Percentiles rank a stretch among this genome's conserved stretches.
Evolutionary conservation across 345 rosid genomes (phyloP).

Genomic region (Camelina sativa): DNA sequence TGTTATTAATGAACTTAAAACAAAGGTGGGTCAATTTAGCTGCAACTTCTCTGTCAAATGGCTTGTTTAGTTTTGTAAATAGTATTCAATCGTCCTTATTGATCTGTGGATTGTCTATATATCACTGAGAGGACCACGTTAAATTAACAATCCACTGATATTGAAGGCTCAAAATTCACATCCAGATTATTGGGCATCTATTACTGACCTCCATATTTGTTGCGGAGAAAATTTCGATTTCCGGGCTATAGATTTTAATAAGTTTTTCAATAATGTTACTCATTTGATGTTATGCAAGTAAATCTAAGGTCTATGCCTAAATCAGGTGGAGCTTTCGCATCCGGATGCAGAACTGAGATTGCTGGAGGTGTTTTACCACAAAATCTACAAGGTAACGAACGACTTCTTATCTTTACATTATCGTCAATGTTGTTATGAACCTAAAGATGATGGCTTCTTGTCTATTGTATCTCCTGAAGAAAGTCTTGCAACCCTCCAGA

Average conservation of each 20-base stretch:
- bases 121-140: neutral
- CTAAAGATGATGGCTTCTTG: neutral
- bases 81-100: constrained; percentile 17
- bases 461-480: constrained; percentile 7
- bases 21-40: constrained; percentile 58
- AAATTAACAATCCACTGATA: constrained; percentile 18
- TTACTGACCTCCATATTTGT: constrained; percentile 19
- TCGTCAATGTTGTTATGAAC: constrained; percentile 15
- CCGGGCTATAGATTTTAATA: constrained; percentile 9
- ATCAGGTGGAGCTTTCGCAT: constrained; percentile 91
- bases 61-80: constrained; percentile 27
- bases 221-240: neutral
- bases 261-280: neutral
- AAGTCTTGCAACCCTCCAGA: constrained; percentile 19
- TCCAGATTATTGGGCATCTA: constrained; percentile 25
- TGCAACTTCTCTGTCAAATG: neutral
- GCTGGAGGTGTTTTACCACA: constrained; percentile 92
- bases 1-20: constrained; percentile 84
- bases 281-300: constrained; percentile 28
- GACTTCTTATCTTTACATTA: constrained; percentile 17
- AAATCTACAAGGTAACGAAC: constrained; percentile 80
- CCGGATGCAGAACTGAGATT: constrained; percentile 90
- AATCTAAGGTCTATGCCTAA: constrained; percentile 29
- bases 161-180: constrained; percentile 4
- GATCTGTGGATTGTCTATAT: constrained; percentile 16